Evolutionary conservation across 768 basidiomycete genomes (phyloP).

Genomic region (Neoboletus magnificus): DNA sequence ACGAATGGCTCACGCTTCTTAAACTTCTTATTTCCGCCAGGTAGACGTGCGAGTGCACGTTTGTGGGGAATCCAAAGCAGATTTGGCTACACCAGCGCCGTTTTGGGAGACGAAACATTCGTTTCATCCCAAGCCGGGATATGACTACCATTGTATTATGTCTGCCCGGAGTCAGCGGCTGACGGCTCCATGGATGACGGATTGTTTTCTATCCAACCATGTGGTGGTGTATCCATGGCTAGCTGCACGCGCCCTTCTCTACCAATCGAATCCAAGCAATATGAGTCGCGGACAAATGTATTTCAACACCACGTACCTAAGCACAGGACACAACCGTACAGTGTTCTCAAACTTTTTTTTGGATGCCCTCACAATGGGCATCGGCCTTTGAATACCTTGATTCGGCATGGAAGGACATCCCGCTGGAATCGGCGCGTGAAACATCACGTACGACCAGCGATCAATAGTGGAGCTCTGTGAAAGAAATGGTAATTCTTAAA

Average conservation of each 20-base stretch:
- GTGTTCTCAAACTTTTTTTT: neutral
- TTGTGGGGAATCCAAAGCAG: neutral
- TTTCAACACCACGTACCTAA: conserved; percentile 2
- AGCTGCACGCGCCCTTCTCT: neutral
- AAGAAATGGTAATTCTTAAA: neutral
- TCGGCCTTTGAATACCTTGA: neutral
- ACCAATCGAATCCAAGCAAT: neutral
- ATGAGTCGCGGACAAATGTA: neutral
- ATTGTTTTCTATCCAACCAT: too few species aligned
- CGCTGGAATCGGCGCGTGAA: neutral
- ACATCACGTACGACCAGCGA: neutral
- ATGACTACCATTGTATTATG: neutral
- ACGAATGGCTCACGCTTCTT: conserved; percentile 1
- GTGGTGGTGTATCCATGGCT: neutral
- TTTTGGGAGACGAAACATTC: conserved; percentile 15
- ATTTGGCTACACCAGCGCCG: neutral
- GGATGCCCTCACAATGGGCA: neutral
- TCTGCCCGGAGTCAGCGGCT: neutral
- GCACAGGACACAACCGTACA: neutral
- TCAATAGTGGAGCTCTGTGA: neutral
- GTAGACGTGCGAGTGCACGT: conserved; percentile 1
- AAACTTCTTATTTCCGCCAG: conserved; percentile 8
- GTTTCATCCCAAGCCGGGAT: conserved; percentile 13
- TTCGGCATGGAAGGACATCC: neutral
- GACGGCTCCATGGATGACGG: neutral